Percentiles rank a stretch among this genome's conserved stretches.
Conservation (phyloP, 2,329 filamentous ascomycete species). For the Pestalotiopsis sp. region DNA sequence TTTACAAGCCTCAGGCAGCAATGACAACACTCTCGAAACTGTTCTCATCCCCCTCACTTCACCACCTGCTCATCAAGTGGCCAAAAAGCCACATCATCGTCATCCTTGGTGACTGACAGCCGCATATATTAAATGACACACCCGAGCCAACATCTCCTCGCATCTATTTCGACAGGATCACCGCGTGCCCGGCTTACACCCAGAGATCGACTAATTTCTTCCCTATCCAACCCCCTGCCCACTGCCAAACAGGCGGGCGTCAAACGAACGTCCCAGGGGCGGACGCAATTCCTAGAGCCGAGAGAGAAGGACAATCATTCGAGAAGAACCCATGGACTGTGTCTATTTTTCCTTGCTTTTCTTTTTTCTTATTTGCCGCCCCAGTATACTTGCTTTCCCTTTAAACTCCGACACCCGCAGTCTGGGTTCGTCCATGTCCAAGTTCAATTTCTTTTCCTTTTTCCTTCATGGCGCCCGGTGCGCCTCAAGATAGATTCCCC, state of each 20-base stretch:
- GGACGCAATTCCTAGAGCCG: neutral
- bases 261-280: neutral
- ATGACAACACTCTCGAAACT: neutral
- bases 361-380: neutral
- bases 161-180: neutral
- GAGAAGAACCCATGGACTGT: neutral
- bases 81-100: slow-evolving; percentile 18
- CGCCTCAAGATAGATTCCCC: neutral
- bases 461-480: neutral
- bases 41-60: neutral
- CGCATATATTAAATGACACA: slow-evolving; percentile 23
- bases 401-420: neutral
- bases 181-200: neutral
- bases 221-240: neutral
- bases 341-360: neutral
- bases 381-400: neutral
- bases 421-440: neutral
- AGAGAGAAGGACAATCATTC: neutral
- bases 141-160: neutral
- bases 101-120: slow-evolving; percentile 18
- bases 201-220: neutral
- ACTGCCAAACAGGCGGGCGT: neutral
- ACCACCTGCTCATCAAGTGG: slow-evolving; percentile 19
- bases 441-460: neutral
- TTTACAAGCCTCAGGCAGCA: neutral